Evolutionary conservation across 2,329 filamentous ascomycete genomes (phyloP), one percentile per base, ranked within the genome.

Genomic region (Arthrobotrys musiformis): DNA sequence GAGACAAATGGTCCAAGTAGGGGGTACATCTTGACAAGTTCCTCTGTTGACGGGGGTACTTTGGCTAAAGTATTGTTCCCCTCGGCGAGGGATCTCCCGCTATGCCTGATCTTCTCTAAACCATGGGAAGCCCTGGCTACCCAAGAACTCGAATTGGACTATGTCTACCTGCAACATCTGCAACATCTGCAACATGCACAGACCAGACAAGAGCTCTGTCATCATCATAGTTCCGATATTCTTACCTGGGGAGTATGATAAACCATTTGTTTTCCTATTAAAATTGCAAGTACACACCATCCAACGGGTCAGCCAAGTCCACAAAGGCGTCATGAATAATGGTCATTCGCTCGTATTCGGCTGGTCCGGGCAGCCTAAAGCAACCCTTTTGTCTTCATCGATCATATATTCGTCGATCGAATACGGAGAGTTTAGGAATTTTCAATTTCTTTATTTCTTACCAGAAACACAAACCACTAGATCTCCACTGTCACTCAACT

Each of bases 221-320:
- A 30, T 64, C 67, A 50, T 63, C 37, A 64, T 72, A 22, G n/a
- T 46, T 40, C 50, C 35, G 42, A 63, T 37, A 40, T 40, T 66
- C 58, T 64, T 79, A 80, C 80, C 75, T 81, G 80, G 46, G 78
- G 79, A 37, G 86, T 84, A 82, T 90, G 89, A 81, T 90, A 90
- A 74, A 90, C 88, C 42, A 86, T 84, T 80, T 90, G 88, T 82
- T 90, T 90, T 19, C 89, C 88, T 88, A 77, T 19, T 46, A 78
- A 74, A 50, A 42, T 9, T n/a, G n/a, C n/a, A n/a, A n/a, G 40
- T 42, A 58, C 46, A 48, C 26, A 56, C 72, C 44, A 50, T 69
- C n/a, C 46, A 26, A 9, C 52, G 15, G 19, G 64, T 76, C 64
- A 76, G 72, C 64, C 64, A 37, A 64, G 64, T 64, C 42, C n/a